Evolutionary conservation across 192 early-diverging fungal species (phyloP).

Genomic region (Coemansia sp.): DNA sequence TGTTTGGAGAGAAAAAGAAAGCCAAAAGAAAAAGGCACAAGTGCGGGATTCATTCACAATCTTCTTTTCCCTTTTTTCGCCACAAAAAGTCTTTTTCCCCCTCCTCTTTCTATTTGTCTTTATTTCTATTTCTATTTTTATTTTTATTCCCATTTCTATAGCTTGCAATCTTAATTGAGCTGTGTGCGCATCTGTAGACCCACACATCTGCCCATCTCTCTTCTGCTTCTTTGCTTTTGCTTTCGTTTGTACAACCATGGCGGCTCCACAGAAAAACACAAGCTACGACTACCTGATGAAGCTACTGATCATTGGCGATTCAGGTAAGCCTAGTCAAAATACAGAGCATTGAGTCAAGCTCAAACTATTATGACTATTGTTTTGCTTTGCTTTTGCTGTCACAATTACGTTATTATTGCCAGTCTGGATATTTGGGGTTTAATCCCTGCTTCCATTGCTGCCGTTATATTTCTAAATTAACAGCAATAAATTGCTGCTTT

Average conservation of each 20-base stretch:
- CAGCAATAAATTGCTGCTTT: background rate
- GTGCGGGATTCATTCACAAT: no score
- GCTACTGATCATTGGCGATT: conserved; percentile 96
- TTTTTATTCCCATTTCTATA: background rate
- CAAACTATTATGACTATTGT: no score
- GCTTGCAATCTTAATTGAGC: conserved; percentile 1
- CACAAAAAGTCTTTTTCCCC: no score
- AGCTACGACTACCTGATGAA: conserved; percentile 99
- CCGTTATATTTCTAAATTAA: background rate
- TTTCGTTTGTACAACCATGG: conserved; percentile 27
- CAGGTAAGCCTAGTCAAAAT: conserved; percentile 66
- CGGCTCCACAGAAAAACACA: conserved; percentile 75
- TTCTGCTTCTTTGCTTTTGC: background rate
- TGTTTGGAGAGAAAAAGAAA: no score
- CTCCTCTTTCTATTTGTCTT: no score
- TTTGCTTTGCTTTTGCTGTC: background rate
- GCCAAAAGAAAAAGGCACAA: no score
- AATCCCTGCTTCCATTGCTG: background rate
- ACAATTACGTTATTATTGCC: background rate
- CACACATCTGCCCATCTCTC: background rate
- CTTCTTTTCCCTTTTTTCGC: no score
- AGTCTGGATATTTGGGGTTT: background rate
- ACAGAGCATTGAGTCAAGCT: no score
- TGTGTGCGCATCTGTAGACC: conserved; percentile 2
- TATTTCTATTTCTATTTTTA: background rate